Base-by-base conservation (phyloP, 208 protist species). In the Kentomonas sorsogonicus region DNA sequence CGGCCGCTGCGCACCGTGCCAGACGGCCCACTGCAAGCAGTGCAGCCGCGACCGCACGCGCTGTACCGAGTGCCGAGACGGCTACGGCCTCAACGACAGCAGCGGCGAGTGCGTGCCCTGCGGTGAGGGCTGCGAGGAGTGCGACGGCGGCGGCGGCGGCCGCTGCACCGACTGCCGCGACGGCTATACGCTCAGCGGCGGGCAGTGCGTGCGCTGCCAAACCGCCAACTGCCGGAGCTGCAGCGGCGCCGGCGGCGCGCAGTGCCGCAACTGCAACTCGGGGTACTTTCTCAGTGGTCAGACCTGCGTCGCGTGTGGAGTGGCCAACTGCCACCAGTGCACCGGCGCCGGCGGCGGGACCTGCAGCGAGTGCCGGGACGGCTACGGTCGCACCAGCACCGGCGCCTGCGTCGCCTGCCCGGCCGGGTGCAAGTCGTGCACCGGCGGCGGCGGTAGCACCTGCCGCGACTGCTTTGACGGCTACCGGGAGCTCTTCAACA, bases 371-470 rank as follows among this genome's bases (percentile, higher is more conserved):
- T 48, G 43, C 25, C 10, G 10, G 6, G 6, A 9, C 43, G n/a
- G 43, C 43, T 48, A 48, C 22, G 43, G 22, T 22, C n/a, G 9
- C n/a, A 22, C 16, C 43, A 23, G 43, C 43, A 48, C n/a, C 43
- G 43, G 43, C 11, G 22, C 11, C 43, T 48, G 43, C 22, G 43
- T 48, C 43, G n/a, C 43, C n/a, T n/a, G n/a, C n/a, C n/a, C n/a
- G n/a, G n/a, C n/a, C n/a, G n/a, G n/a, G n/a, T n/a, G n/a, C n/a
- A n/a, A n/a, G n/a, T n/a, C n/a, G n/a, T n/a, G n/a, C n/a, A n/a
- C n/a, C n/a, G n/a, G n/a, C n/a, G n/a, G n/a, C n/a, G n/a, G n/a
- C n/a, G n/a, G n/a, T n/a, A n/a, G n/a, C n/a, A n/a, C n/a, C n/a
- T n/a, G n/a, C n/a, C n/a, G n/a, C n/a, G n/a, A n/a, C n/a, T n/a